Conservation (phyloP, 2,329 filamentous ascomycete genomes). For the Macroventuria anomochaeta region DNA sequence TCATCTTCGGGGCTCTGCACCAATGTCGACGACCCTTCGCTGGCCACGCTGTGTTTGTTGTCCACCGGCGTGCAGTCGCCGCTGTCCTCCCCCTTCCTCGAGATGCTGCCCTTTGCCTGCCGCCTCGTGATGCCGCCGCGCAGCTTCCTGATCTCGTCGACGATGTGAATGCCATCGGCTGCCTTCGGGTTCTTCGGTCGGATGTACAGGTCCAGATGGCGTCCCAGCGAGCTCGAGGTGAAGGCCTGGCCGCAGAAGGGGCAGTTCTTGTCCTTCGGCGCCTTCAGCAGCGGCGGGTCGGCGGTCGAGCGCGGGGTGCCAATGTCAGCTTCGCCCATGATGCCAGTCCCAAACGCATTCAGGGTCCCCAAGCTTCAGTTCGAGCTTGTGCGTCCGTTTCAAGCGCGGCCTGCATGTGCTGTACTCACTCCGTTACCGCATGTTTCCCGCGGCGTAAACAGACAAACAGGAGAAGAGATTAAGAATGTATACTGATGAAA, state of each 20-base stretch:
- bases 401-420: slow-evolving; percentile 18
- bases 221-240: slow-evolving; percentile 83
- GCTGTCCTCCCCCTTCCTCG: slow-evolving; percentile 61
- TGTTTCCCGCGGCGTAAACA: slow-evolving; percentile 28
- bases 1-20: slow-evolving; percentile 33
- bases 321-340: slow-evolving; percentile 47
- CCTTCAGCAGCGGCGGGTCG: slow-evolving; percentile 45
- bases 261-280: slow-evolving; percentile 84
- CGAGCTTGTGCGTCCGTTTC: slow-evolving; percentile 23
- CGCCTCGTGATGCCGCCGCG: slow-evolving; percentile 85
- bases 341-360: slow-evolving; percentile 16
- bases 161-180: slow-evolving; percentile 85
- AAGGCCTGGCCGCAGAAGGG: slow-evolving; percentile 89
- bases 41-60: slow-evolving; percentile 32
- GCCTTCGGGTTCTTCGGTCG: slow-evolving; percentile 91
- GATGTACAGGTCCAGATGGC: slow-evolving; percentile 93
- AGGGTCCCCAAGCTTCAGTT: slow-evolving; percentile 24
- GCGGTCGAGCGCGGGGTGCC: slow-evolving; percentile 17
- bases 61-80: slow-evolving; percentile 35
- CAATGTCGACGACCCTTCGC: slow-evolving; percentile 37
- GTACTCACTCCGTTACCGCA: slow-evolving; percentile 31
- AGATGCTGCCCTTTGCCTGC: slow-evolving; percentile 72
- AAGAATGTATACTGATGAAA: background rate
- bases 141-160: slow-evolving; percentile 84
- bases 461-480: slow-evolving; percentile 16